phyloP scores from a whole-genome alignment of 1,139 yeast species.

The Hansenula anomala region DNA sequence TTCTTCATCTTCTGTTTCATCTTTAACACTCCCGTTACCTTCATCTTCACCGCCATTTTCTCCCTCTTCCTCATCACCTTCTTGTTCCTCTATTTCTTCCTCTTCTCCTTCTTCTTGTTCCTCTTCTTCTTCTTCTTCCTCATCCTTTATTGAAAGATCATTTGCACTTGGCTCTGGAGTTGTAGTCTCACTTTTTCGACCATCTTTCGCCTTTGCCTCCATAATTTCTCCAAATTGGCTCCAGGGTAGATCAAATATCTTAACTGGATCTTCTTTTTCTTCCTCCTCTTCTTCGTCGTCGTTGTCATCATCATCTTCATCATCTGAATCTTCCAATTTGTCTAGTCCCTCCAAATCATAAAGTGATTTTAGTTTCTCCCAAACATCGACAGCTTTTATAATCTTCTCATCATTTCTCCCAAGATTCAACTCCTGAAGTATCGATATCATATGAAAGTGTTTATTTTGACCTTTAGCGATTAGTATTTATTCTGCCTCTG shows the following conservation, averaged over 20 bases:
- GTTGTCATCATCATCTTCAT: conserved; percentile 15
- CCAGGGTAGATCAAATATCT: conserved; percentile 40
- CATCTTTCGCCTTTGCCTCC: conserved; percentile 31
- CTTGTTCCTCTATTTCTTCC: conserved; percentile 13
- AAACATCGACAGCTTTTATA: conserved; percentile 47
- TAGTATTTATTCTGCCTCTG: background rate
- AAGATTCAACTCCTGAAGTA: conserved; percentile 48
- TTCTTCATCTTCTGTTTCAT: conserved; percentile 3
- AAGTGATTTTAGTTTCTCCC: conserved; percentile 49
- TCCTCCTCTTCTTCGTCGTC: conserved; percentile 16
- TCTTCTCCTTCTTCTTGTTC: conserved; percentile 13
- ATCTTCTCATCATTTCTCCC: conserved; percentile 24
- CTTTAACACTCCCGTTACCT: conserved; percentile 4
- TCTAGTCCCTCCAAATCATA: conserved; percentile 58
- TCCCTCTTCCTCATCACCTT: conserved; percentile 26
- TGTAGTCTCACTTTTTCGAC: background rate
- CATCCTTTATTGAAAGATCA: no score
- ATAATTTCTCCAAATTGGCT: conserved; percentile 39
- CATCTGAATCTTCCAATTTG: conserved; percentile 27
- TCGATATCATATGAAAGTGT: conserved; percentile 52
- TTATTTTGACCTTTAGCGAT: conserved; percentile 42
- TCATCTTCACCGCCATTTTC: conserved; percentile 12
- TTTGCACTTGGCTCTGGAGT: conserved; percentile 6
- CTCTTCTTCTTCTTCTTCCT: conserved; percentile 6
- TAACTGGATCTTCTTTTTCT: conserved; percentile 12